Percentiles rank a stretch among this genome's conserved stretches.
Evolutionary conservation across 2,329 filamentous ascomycete genomes (phyloP).

Genomic region (Aspergillus glaucus): DNA sequence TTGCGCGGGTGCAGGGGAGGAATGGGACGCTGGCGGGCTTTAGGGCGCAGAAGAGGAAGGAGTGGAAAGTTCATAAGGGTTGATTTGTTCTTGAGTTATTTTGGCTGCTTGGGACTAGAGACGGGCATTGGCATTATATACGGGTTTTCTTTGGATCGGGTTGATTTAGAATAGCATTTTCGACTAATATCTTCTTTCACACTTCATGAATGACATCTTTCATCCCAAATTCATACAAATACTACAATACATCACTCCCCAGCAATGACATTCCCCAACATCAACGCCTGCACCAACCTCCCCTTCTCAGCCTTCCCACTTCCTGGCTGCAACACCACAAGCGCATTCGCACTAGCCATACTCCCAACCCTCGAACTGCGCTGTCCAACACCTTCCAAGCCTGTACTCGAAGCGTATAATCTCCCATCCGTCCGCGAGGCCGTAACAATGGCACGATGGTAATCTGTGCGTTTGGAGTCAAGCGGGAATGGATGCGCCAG

Average conservation of each 20-base stretch:
- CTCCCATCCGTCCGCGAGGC: conserved; percentile 57
- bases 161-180: no score
- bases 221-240: no score
- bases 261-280: conserved; percentile 58
- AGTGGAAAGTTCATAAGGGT: conserved; percentile 42
- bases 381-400: conserved; percentile 56
- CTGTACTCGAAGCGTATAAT: conserved; percentile 73
- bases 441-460: conserved; percentile 74
- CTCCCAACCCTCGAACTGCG: conserved; percentile 86
- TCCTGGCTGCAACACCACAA: conserved; percentile 56
- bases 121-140: neutral
- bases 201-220: no score
- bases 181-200: no score
- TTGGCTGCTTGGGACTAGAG: neutral
- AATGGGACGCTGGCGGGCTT: conserved; percentile 49
- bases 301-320: conserved; percentile 60
- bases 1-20: conserved; percentile 67
- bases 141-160: no score
- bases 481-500: conserved; percentile 66
- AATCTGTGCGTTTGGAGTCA: conserved; percentile 75
- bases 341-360: conserved; percentile 77
- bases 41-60: conserved; percentile 48
- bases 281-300: conserved; percentile 64
- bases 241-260: conserved; percentile 3
- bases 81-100: conserved; percentile 6